These are phyloP conservation scores for Penicillium olsonii DNA, from an alignment of 2,329 filamentous ascomycete genomes.

Conservation along the genomic window DNA sequence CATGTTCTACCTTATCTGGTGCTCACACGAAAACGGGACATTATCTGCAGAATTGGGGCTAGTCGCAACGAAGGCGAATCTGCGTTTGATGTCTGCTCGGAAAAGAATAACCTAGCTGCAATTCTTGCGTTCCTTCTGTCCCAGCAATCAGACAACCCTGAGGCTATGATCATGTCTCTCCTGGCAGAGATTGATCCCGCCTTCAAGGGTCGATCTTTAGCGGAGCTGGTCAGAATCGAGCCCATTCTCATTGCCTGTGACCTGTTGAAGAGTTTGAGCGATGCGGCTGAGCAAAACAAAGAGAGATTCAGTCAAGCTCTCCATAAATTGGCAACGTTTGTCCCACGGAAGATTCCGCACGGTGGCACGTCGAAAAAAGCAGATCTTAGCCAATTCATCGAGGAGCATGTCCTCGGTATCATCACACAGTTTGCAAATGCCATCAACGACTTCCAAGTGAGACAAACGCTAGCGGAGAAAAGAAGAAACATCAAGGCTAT, in stretches of 20 bases:
- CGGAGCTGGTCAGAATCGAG: conserved; percentile 71
- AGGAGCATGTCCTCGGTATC: conserved; percentile 80
- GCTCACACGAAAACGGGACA: conserved; percentile 71
- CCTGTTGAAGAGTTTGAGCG: conserved; percentile 76
- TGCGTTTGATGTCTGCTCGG: conserved; percentile 63
- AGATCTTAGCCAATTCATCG: conserved; percentile 71
- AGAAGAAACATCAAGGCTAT: conserved; percentile 77
- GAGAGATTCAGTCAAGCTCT: conserved; percentile 56
- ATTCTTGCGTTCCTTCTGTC: conserved; percentile 61
- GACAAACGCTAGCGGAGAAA: conserved; percentile 66
- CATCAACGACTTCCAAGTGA: conserved; percentile 68
- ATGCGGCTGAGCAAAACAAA: conserved; percentile 58
- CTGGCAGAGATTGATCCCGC: conserved; percentile 69
- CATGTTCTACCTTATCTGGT: conserved; percentile 87
- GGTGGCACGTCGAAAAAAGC: conserved; percentile 50
- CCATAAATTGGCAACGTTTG: conserved; percentile 52
- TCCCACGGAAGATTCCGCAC: conserved; percentile 51
- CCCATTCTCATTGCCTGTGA: conserved; percentile 76
- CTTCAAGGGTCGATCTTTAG: conserved; percentile 67
- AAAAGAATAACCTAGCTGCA: conserved; percentile 59
- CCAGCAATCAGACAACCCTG: conserved; percentile 64
- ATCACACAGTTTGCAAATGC: conserved; percentile 78
- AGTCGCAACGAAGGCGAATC: conserved; percentile 57
- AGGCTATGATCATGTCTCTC: conserved; percentile 67
- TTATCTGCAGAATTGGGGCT: conserved; percentile 78